Evolutionary conservation across 2,329 filamentous ascomycete species (phyloP), one percentile per base, ranked within the genome.

Genomic region (Paecilomyces formosus): DNA sequence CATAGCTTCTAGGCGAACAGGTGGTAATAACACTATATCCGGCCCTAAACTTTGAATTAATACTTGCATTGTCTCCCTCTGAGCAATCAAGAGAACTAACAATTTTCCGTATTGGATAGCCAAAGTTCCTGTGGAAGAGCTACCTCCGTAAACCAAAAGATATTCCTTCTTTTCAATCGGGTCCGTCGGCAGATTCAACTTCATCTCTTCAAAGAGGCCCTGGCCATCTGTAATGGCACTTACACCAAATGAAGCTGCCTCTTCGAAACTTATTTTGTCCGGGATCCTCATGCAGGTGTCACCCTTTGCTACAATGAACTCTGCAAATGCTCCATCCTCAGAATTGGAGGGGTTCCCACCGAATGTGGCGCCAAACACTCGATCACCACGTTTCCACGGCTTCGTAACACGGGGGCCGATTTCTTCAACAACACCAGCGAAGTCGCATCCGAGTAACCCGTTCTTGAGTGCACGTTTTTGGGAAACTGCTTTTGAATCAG

Each of bases 101-200:
- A 69, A 56, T 35, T 68, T 73, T 15, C 78, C 63, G 13, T 81
- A 53, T 62, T 82, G 80, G 3, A 79, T 73, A 0, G 76, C 78
- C 56, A 74, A 65, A 0, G 75, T 76, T 0, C 79, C 80, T 0
- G 70, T 74, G 0, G 77, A 68, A 1, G 78, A 79, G 33, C 68
- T 70, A 1, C 79, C 81, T 1, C 79, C 80, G 53, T 73, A 74
- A 3, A 82, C 74, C 1, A 82, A 65, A 0, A 82, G 69, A 50
- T n/a, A 60, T 22, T 28, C 62, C 2, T 55, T 53, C 31, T 62
- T 62, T 24, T 64, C 56, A 15, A 65, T 22, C n/a, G 5, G 22
- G 12, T 26, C 8, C 24, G 56, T 74, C 72, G 58, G 31, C 3
- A 15, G 31, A 12, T 54, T 22, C 52, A 54, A 28, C n/a, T n/a